Evolutionary conservation across 2,329 filamentous ascomycete genomes (phyloP).

Genomic region (Aspergillus calidoustus): DNA sequence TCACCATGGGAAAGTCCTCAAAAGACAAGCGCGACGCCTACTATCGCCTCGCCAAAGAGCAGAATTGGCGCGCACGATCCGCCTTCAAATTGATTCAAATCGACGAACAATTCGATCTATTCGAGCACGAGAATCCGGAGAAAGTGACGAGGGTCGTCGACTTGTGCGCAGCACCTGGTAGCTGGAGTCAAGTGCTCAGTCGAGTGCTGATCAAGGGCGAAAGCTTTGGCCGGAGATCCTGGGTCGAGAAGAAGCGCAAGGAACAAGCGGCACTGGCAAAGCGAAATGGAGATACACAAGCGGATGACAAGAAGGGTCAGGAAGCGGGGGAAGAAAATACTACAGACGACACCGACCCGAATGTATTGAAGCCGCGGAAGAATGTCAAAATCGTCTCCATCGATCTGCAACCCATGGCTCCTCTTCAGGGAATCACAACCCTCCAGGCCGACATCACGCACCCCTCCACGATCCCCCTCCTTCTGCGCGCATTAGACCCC

Average conservation of each 20-base stretch:
- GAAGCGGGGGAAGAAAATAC: conserved; percentile 23
- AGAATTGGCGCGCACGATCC: conserved; percentile 95
- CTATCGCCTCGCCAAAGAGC: conserved; percentile 96
- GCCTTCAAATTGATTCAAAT: conserved; percentile 97
- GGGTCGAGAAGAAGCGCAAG: conserved; percentile 79
- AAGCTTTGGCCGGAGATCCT: conserved; percentile 81
- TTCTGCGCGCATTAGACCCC: conserved; percentile 82
- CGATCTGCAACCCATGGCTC: conserved; percentile 93
- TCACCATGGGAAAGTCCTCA: conserved; percentile 87
- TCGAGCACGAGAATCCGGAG: conserved; percentile 62
- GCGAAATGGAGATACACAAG: conserved; percentile 19
- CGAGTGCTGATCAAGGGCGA: conserved; percentile 92
- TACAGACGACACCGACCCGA: conserved; percentile 35
- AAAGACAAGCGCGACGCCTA: conserved; percentile 99
- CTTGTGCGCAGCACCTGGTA: conserved; percentile 91
- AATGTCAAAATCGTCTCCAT: conserved; percentile 95
- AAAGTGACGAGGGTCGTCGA: conserved; percentile 92
- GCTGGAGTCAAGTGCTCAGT: conserved; percentile 96
- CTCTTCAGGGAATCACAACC: conserved; percentile 88
- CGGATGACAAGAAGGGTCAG: not conserved
- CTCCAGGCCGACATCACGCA: conserved; percentile 97
- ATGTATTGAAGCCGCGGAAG: conserved; percentile 57
- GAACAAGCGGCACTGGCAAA: conserved; percentile 45
- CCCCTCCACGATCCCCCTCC: conserved; percentile 87
- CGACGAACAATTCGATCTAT: conserved; percentile 94